Evolutionary conservation across 768 basidiomycete genomes (phyloP).

Genomic region (Macrolepiota fuliginosa): DNA sequence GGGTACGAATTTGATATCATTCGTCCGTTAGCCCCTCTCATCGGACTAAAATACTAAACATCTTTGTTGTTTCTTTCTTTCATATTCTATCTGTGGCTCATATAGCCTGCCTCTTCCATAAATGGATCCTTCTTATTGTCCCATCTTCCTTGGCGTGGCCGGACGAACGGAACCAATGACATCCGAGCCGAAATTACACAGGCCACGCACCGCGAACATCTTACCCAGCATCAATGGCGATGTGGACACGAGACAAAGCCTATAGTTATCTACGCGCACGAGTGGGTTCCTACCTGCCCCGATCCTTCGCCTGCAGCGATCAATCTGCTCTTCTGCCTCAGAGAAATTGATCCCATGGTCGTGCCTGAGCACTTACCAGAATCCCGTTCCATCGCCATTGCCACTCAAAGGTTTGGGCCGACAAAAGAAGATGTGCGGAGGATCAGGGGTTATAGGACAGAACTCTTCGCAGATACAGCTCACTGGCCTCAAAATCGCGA

Average conservation of each 20-base stretch:
- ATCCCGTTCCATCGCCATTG: conserved; percentile 42
- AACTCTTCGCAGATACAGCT: conserved; percentile 46
- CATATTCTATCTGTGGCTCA: background rate
- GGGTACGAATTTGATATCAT: conserved; percentile 1
- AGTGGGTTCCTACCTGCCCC: conserved; percentile 25
- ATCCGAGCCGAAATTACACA: background rate
- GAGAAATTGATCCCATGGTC: conserved; percentile 41
- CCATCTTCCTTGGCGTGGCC: background rate
- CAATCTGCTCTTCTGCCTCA: conserved; percentile 50
- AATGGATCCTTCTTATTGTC: background rate
- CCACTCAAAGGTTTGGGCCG: conserved; percentile 45
- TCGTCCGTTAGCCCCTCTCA: conserved; percentile 2
- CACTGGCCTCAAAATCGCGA: conserved; percentile 24
- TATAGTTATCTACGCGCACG: conserved; percentile 8
- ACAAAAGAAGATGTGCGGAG: conserved; percentile 51
- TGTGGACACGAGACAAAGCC: background rate
- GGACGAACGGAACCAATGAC: background rate
- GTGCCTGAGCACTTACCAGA: conserved; percentile 51
- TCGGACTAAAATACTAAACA: background rate
- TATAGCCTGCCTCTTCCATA: background rate
- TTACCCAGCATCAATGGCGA: background rate
- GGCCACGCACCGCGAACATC: background rate
- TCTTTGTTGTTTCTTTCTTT: background rate
- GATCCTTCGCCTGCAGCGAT: conserved; percentile 44
- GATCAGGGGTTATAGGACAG: conserved; percentile 41